These are phyloP conservation scores for Cryphonectria nitschkei DNA, from an alignment of 2,329 filamentous ascomycete species.

Conservation along the genomic window DNA sequence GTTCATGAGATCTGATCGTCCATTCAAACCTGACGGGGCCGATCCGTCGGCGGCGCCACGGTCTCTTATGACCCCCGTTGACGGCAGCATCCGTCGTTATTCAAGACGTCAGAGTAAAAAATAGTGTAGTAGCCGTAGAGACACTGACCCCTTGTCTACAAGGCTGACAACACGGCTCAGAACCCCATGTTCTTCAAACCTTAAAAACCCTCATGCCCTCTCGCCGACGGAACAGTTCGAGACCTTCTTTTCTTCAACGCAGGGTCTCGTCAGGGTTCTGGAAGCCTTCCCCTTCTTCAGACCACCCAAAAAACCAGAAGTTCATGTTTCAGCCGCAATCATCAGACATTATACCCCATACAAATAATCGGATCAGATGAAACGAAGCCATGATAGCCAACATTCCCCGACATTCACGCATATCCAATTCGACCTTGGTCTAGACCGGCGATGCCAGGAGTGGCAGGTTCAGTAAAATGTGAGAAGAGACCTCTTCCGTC, in stretches of 20 bases:
- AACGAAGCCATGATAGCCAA: constrained; percentile 20
- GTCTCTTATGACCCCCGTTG: background rate
- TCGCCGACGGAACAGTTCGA: background rate
- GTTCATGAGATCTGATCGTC: constrained; percentile 15
- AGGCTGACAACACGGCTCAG: background rate
- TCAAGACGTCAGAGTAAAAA: background rate
- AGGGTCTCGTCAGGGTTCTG: constrained; percentile 17
- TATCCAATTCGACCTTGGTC: background rate
- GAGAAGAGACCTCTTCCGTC: background rate
- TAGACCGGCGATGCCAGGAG: background rate
- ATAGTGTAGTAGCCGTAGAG: background rate
- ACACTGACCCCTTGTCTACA: background rate
- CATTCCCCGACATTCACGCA: constrained; percentile 1
- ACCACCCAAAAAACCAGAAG: background rate
- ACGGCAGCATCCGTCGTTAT: background rate
- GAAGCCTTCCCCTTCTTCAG: constrained; percentile 11
- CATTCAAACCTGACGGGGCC: constrained; percentile 17
- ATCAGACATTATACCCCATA: constrained; percentile 22
- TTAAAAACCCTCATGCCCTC: background rate
- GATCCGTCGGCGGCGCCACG: constrained; percentile 7
- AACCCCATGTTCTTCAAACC: constrained; percentile 1
- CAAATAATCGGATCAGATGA: constrained; percentile 21
- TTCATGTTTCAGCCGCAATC: constrained; percentile 26
- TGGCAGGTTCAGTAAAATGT: background rate
- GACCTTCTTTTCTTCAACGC: background rate